phyloP scores from a whole-genome alignment of 148 eudicot genomes.

The Rhododendron griersonianum region DNA sequence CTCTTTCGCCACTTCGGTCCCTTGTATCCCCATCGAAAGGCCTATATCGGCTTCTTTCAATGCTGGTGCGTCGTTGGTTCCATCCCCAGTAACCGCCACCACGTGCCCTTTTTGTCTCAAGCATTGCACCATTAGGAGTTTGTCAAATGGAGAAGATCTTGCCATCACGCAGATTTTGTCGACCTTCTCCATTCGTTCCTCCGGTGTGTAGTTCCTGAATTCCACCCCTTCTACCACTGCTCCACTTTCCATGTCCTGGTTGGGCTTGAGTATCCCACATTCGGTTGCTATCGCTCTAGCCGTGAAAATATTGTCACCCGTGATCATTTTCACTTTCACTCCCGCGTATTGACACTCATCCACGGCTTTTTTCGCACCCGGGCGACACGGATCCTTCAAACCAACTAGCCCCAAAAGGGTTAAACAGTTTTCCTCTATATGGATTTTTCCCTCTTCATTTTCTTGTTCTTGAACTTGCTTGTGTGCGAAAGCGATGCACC shows the following conservation, averaged over 20 bases:
- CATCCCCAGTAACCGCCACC: conserved; percentile 23
- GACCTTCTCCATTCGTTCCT: conserved; percentile 18
- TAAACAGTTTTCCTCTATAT: neutral
- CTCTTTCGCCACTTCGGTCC: conserved; percentile 8
- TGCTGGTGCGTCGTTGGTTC: conserved; percentile 11
- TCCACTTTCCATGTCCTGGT: neutral
- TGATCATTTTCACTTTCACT: conserved; percentile 16
- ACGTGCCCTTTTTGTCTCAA: conserved; percentile 16
- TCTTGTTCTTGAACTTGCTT: neutral
- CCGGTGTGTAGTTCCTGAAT: conserved; percentile 12
- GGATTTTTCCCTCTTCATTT: neutral
- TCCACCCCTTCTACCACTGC: conserved; percentile 9
- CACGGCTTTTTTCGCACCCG: conserved; percentile 9
- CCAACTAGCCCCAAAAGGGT: conserved; percentile 16
- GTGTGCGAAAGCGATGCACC: conserved; percentile 21
- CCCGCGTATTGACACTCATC: conserved; percentile 10
- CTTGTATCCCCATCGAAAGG: conserved; percentile 10
- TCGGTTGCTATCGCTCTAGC: conserved; percentile 19
- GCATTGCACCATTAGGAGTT: conserved; percentile 14
- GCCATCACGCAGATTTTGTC: conserved; percentile 16
- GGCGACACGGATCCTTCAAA: neutral
- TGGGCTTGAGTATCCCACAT: conserved; percentile 19
- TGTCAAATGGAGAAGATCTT: conserved; percentile 5
- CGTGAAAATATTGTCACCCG: conserved; percentile 13
- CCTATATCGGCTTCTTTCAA: conserved; percentile 15